Percentiles rank a stretch among this genome's conserved stretches.
phyloP scores from a whole-genome alignment of 2,329 filamentous ascomycete genomes.

The Alternaria consortialis region DNA sequence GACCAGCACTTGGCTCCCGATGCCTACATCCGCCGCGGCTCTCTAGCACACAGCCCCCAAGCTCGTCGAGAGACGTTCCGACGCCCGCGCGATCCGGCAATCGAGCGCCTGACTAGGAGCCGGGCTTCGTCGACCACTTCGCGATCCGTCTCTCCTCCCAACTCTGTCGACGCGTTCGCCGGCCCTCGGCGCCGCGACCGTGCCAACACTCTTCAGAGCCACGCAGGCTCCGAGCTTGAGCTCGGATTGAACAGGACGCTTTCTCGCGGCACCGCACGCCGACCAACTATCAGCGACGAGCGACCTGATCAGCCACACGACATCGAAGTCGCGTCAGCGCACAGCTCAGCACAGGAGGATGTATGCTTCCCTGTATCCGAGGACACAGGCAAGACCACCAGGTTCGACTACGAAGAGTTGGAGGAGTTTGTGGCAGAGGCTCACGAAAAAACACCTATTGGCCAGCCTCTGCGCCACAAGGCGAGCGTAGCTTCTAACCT shows the following conservation, averaged over 20 bases:
- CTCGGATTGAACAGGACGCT: slow-evolving; percentile 73
- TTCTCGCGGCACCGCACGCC: slow-evolving; percentile 72
- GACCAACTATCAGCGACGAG: slow-evolving; percentile 67
- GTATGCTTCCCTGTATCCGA: slow-evolving; percentile 83
- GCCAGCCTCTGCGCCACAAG: slow-evolving; percentile 52
- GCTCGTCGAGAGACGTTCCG: slow-evolving; percentile 56
- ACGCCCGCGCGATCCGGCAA: slow-evolving; percentile 48
- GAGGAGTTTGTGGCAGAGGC: slow-evolving; percentile 84
- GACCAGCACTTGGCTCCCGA: slow-evolving; percentile 58
- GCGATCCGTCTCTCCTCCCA: slow-evolving; percentile 85
- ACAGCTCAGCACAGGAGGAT: slow-evolving; percentile 81
- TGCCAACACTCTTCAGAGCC: slow-evolving; percentile 70
- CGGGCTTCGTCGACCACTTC: slow-evolving; percentile 63
- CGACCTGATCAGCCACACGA: slow-evolving; percentile 68
- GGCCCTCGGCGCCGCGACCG: slow-evolving; percentile 87
- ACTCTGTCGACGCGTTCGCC: slow-evolving; percentile 97
- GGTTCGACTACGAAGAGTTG: slow-evolving; percentile 90
- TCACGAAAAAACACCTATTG: slow-evolving; percentile 58
- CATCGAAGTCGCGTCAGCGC: slow-evolving; percentile 67
- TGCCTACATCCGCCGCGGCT: slow-evolving; percentile 62
- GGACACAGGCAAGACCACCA: slow-evolving; percentile 79
- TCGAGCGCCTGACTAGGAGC: slow-evolving; percentile 52
- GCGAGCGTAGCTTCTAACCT: slow-evolving; percentile 48
- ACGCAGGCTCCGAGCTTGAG: slow-evolving; percentile 61
- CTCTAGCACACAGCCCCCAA: slow-evolving; percentile 46